Evolutionary conservation across 495 filamentous ascomycete species (phyloP).

Genomic region (Penicillium pancosmium): DNA sequence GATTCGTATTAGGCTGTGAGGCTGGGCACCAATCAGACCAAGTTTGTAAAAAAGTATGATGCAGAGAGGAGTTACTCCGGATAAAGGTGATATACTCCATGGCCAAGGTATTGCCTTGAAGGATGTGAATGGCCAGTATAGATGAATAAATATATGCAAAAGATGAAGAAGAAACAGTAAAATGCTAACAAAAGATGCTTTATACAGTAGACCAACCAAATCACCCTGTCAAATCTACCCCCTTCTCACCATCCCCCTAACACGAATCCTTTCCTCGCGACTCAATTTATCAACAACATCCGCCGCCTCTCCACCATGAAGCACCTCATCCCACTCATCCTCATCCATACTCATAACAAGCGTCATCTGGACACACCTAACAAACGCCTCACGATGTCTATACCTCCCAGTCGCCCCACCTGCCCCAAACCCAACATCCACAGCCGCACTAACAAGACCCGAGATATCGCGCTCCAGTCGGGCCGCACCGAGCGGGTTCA

Average conservation of each 20-base stretch:
- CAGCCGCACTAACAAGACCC: conserved; percentile 75
- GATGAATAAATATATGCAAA: too few relatives aligned
- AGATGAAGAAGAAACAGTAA: too few relatives aligned
- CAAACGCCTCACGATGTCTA: conserved; percentile 78
- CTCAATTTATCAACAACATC: conserved; percentile 54
- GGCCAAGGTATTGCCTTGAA: too few relatives aligned
- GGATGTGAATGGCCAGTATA: too few relatives aligned
- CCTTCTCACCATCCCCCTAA: conserved; percentile 59
- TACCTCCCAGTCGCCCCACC: conserved; percentile 54
- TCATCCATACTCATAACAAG: conserved; percentile 96
- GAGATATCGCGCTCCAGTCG: conserved; percentile 86
- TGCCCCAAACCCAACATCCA: conserved; percentile 58
- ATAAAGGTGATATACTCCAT: too few relatives aligned
- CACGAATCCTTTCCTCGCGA: conserved; percentile 63
- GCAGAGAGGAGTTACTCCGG: too few relatives aligned
- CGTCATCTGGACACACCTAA: conserved; percentile 77
- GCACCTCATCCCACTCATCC: conserved; percentile 89
- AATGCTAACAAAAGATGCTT: too few relatives aligned
- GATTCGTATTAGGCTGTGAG: background rate
- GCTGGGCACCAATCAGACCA: background rate
- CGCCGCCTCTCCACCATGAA: conserved; percentile 42
- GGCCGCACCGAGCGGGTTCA: conserved; percentile 82
- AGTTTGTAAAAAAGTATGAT: background rate
- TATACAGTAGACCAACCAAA: too few relatives aligned
- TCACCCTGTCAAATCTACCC: background rate